Conservation (phyloP, 805 yeast species). For the Vanderwaltozyma polyspora region DNA sequence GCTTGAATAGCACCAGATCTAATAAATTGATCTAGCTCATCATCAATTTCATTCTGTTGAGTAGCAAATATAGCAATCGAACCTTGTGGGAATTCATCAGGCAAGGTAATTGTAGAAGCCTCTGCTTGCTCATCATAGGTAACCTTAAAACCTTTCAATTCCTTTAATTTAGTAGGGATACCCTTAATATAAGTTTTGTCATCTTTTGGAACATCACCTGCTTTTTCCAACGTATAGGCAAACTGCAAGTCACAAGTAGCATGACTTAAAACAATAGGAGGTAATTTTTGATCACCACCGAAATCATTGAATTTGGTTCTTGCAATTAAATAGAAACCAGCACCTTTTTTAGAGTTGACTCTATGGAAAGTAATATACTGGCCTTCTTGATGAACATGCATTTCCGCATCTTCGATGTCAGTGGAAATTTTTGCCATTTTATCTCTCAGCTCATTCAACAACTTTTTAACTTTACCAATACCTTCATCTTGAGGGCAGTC, state of each 20-base stretch:
- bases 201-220: constrained; percentile 36
- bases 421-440: constrained; percentile 40
- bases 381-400: constrained; percentile 89
- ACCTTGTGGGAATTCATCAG: constrained; percentile 71
- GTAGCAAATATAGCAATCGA: constrained; percentile 80
- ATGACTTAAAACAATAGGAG: constrained; percentile 50
- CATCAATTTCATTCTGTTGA: constrained; percentile 52
- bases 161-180: constrained; percentile 52
- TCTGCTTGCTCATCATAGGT: constrained; percentile 31
- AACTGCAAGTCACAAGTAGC: constrained; percentile 46
- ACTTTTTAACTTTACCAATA: constrained; percentile 60
- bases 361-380: constrained; percentile 88
- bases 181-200: constrained; percentile 40
- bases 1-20: constrained; percentile 71
- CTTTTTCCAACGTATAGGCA: constrained; percentile 43
- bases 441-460: constrained; percentile 47
- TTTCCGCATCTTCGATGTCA: constrained; percentile 58
- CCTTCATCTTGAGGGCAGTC: constrained; percentile 39
- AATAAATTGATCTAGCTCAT: constrained; percentile 51
- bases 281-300: constrained; percentile 40
- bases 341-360: constrained; percentile 69
- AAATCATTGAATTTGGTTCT: constrained; percentile 57
- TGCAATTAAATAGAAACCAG: constrained; percentile 82
- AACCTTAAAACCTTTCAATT: constrained; percentile 40
- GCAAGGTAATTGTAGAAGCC: constrained; percentile 45